These are phyloP conservation scores for Rubus parviflorus DNA, from an alignment of 306 rosid species.

Conservation along the genomic window DNA sequence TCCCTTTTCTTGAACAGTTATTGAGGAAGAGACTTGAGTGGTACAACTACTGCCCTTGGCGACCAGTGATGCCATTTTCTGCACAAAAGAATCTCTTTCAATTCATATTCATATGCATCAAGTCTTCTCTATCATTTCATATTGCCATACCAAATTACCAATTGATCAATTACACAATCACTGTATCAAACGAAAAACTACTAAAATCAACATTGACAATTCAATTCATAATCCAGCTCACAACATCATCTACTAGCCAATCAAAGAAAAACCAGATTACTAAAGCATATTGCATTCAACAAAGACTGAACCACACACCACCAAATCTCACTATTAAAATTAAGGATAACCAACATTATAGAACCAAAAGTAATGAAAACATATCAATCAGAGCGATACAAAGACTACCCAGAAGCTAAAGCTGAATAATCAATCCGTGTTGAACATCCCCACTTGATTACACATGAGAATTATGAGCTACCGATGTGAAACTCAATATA, in stretches of 20 bases:
- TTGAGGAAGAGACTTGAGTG: constrained; percentile 55
- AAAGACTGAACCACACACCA: constrained; percentile 42
- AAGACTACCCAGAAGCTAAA: constrained; percentile 38
- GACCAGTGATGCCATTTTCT: constrained; percentile 79
- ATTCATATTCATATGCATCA: constrained; percentile 15
- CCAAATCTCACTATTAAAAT: constrained; percentile 35
- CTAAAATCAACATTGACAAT: constrained; percentile 19
- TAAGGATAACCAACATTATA: constrained; percentile 35
- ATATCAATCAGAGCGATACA: constrained; percentile 5
- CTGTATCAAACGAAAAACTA: not conserved
- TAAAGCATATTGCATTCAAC: constrained; percentile 33
- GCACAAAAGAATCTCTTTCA: constrained; percentile 33
- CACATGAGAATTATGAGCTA: constrained; percentile 18
- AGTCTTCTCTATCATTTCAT: constrained; percentile 12
- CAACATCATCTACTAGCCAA: constrained; percentile 27
- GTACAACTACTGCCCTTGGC: constrained; percentile 43
- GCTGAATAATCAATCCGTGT: constrained; percentile 29
- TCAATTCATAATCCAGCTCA: constrained; percentile 28
- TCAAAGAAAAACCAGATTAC: constrained; percentile 30
- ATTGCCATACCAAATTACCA: constrained; percentile 27
- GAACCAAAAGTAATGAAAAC: constrained; percentile 19
- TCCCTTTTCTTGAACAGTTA: constrained; percentile 70
- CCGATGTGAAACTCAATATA: constrained; percentile 32
- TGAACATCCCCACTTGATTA: constrained; percentile 40
- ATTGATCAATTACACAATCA: constrained; percentile 19